Evolutionary conservation across 2,329 filamentous ascomycete genomes (phyloP), one percentile per base, ranked within the genome.

Genomic region (Penicillium griseofulvum): DNA sequence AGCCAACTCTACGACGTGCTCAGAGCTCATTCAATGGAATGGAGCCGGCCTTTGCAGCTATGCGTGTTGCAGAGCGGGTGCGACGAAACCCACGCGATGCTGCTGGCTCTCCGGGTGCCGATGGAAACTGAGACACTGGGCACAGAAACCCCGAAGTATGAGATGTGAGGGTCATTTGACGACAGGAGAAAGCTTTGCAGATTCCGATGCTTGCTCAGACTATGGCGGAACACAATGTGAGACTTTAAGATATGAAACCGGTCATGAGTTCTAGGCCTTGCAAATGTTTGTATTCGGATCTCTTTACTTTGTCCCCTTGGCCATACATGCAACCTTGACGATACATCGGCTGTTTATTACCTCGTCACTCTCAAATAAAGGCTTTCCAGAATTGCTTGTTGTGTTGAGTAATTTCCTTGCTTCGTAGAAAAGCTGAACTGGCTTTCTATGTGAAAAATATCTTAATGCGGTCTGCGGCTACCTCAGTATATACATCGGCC

Each of bases 1-100:
- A 26, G 6, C 47, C 57, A 9, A n/a, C 26, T 22, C 31, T 54
- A 31, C 31, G 38, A 26, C 51, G 48, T 26, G 34, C 57, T 8
- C 49, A 52, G 38, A 52, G 24, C n/a, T 56, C 54, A 2, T 52
- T 57, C 11, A 34, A 11, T 8, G 50, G 54, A 4, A 56, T 59
- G n/a, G 47, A 57, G n/a, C 47, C 52, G 2, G 52, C 47, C 0
- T 48, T 52, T 45, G 19, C 28, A 2, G 29, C 42, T 16, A 34
- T 52, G 44, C 52, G 28, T 3, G 36, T 26, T 16, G 33, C 37
- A 12, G 37, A 48, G 19, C 22, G 26, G n/a, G 39, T 7, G 3
- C 43, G 14, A 16, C 17, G 11, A 28, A 29, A 22, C 5, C 9
- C 36, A 29, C n/a, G 14, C 34, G 36, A 49, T 2, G 16, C n/a